Percentiles rank a stretch among this genome's conserved stretches.
These are phyloP conservation scores for Selaginella tamariscina DNA, from an alignment of 75 land plant species.

Conservation along the genomic window DNA sequence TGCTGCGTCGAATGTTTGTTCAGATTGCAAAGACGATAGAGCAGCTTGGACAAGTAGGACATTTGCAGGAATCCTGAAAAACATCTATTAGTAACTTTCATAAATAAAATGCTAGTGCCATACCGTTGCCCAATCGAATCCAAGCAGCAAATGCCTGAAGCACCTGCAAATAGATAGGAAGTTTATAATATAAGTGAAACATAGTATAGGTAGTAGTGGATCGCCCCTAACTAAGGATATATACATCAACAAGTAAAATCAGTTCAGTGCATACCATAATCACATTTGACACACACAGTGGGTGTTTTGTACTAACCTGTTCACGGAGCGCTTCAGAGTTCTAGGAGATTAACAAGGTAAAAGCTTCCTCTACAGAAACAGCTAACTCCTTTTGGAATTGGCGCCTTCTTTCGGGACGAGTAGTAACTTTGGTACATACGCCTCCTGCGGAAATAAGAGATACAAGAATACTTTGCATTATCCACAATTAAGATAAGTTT, in stretches of 20 bases:
- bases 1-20: constrained; percentile 67
- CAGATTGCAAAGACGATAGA: constrained; percentile 55
- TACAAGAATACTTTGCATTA: background rate
- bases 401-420: constrained; percentile 83
- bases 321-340: constrained; percentile 50
- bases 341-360: constrained; percentile 52
- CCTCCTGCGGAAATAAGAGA: constrained; percentile 48
- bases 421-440: constrained; percentile 66
- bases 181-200: background rate
- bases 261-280: too few relatives aligned
- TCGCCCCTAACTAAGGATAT: too few relatives aligned
- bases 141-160: constrained; percentile 91
- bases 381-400: constrained; percentile 84
- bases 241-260: too few relatives aligned
- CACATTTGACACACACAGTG: too few relatives aligned
- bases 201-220: too few relatives aligned
- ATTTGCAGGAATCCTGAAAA: constrained; percentile 53
- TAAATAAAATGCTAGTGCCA: too few relatives aligned
- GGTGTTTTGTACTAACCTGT: too few relatives aligned
- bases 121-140: constrained; percentile 77
- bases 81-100: background rate
- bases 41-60: constrained; percentile 66
- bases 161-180: constrained; percentile 33
- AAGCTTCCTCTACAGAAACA: constrained; percentile 51
- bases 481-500: background rate